These are phyloP conservation scores for Exobasidium cylindrosporum DNA, from an alignment of 1,284 basidiomycete species.

Conservation along the genomic window DNA sequence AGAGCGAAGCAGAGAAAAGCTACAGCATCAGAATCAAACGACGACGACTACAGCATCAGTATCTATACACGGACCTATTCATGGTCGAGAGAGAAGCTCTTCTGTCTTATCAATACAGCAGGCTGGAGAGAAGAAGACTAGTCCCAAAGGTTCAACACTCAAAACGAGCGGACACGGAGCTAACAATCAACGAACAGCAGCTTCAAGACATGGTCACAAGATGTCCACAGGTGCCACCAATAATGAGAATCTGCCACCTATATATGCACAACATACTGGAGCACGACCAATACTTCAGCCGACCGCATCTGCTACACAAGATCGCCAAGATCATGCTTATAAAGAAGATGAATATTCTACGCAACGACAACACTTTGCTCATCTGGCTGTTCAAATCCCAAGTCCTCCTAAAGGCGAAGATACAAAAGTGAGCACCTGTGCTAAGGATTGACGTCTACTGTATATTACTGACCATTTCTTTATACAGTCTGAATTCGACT, in stretches of 20 bases:
- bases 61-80: not conserved
- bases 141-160: not conserved
- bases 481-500: not conserved
- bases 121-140: not conserved
- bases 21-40: not conserved
- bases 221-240: not conserved
- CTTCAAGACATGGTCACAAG: not conserved
- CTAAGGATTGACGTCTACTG: no score
- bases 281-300: not conserved
- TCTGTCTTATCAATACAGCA: slow-evolving; percentile 3
- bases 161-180: not conserved
- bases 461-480: no score
- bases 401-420: not conserved
- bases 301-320: not conserved
- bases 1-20: slow-evolving; percentile 4
- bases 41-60: not conserved
- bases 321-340: not conserved
- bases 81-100: slow-evolving; percentile 5
- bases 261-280: not conserved
- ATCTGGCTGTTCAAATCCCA: not conserved
- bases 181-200: not conserved
- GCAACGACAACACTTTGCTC: not conserved
- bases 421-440: not conserved
- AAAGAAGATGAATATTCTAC: no score
- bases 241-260: not conserved